Evolutionary conservation across 495 filamentous ascomycete species (phyloP).

Genomic region (Neurospora africana): DNA sequence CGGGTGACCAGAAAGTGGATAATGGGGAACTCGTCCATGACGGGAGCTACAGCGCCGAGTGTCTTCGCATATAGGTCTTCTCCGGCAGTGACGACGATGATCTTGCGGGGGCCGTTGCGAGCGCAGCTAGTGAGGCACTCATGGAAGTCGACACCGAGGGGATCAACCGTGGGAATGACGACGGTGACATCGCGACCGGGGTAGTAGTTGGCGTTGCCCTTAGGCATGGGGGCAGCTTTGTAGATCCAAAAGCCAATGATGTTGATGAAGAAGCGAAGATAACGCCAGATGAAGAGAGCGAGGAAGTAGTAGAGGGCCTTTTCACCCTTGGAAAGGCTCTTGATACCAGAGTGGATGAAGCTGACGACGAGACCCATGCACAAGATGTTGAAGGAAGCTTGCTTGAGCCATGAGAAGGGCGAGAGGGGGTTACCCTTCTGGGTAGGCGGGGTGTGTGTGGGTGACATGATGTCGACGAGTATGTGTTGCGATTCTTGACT

Average conservation of each 20-base stretch:
- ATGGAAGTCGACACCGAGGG: constrained; percentile 19
- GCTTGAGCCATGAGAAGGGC: not conserved
- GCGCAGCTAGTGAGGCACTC: constrained; percentile 24
- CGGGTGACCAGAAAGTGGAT: constrained; percentile 12
- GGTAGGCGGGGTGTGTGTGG: not conserved
- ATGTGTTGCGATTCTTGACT: not conserved
- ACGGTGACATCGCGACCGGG: constrained; percentile 40
- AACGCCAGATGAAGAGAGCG: constrained; percentile 24
- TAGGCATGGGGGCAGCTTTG: constrained; percentile 22
- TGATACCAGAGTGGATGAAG: not conserved
- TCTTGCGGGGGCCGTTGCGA: constrained; percentile 18
- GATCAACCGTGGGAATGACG: constrained; percentile 43
- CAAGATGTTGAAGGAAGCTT: not conserved
- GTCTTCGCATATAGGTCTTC: constrained; percentile 9
- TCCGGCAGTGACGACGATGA: constrained; percentile 31
- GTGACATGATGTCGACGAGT: not conserved
- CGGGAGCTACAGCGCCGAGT: constrained; percentile 1
- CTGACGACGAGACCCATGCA: not conserved
- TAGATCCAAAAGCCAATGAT: constrained; percentile 36
- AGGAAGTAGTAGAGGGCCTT: constrained; percentile 12
- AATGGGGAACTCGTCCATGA: constrained; percentile 1
- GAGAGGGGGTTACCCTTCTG: not conserved
- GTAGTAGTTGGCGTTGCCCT: constrained; percentile 22
- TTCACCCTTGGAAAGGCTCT: not conserved
- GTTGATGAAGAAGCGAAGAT: constrained; percentile 38